Base-by-base conservation (phyloP, 2,329 filamentous ascomycete species). In the Verticillium albo-atrum region DNA sequence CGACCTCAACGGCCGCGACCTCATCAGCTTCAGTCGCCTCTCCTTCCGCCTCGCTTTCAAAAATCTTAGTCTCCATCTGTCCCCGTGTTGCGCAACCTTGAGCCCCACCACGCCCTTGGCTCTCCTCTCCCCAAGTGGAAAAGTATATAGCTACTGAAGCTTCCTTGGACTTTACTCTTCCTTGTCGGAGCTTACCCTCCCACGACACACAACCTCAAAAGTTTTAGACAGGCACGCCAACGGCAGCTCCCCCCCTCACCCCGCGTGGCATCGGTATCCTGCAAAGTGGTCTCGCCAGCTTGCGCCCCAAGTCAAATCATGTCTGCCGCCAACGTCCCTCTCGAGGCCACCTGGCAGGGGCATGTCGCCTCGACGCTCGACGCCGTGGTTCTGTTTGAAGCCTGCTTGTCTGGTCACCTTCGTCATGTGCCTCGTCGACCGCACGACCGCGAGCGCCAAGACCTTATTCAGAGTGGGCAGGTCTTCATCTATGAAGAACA, bases 401-500 rank as follows among this genome's bases (percentile, higher is more conserved):
- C 87, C 9, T 91, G 89, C 66, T 79, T 96, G 17, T 81, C 79
- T 35, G 91, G 91, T 12, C 77, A 81, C 23, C 77, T 94, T 9
- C 83, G 82, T 55, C 92, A 95, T 72, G 90, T 95, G 23, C 87
- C 91, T 20, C 88, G 93, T 55, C 84, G 93, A 57, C 93, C 93
- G 1, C 91, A 96, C 71, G 93, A 97, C 68, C 83, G 91, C 56
- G 93, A 97, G 74, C 84, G 92, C 56, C 79, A 81, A 26, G 81
- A 85, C 23, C 83, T 96, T 56, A 95, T 97, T 70, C 84, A 84
- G 65, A 96, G 91, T 66, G 93, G 93, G 35, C 89, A 89, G 65
- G 85, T 97, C 54, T 95, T 97, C 74, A 91, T 97, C 65, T 97
- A 97, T 72, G 92, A 96, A 69, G 92, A 97, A 72, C 89, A 91